Conservation (phyloP, 495 filamentous ascomycete genomes). For the Xylaria curta region DNA sequence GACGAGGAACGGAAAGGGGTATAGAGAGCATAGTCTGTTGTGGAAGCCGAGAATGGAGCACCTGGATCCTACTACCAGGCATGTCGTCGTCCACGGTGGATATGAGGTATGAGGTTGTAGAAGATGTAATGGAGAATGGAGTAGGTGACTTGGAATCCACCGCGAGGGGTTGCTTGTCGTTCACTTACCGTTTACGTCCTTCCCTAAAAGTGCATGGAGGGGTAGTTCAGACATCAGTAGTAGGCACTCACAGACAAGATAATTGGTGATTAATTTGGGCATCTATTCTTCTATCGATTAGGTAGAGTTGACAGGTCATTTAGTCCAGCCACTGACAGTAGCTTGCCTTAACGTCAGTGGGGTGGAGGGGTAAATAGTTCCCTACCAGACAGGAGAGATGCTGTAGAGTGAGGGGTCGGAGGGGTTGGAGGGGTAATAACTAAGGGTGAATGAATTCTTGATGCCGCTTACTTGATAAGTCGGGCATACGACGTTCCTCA, state of each 20-base stretch:
- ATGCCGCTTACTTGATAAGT: neutral
- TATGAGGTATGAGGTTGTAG: neutral
- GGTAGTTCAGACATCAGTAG: neutral
- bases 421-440: constrained; percentile 5
- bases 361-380: constrained; percentile 20
- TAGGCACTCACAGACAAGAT: neutral
- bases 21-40: neutral
- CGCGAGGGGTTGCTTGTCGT: neutral
- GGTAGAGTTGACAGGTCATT: constrained; percentile 10
- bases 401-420: constrained; percentile 11
- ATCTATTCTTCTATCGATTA: neutral
- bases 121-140: neutral
- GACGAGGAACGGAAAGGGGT: neutral
- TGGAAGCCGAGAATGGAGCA: constrained; percentile 2
- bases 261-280: neutral
- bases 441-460: neutral
- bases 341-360: constrained; percentile 16
- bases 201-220: neutral
- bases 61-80: neutral
- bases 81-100: too few species aligned
- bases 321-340: constrained; percentile 19
- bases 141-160: neutral
- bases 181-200: neutral
- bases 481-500: neutral
- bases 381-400: constrained; percentile 1